A percentile compares a stretch with the other conserved stretches of the same genome.
Conservation (phyloP, 108 stramenopile species). For the Cyclotella cryptica region DNA sequence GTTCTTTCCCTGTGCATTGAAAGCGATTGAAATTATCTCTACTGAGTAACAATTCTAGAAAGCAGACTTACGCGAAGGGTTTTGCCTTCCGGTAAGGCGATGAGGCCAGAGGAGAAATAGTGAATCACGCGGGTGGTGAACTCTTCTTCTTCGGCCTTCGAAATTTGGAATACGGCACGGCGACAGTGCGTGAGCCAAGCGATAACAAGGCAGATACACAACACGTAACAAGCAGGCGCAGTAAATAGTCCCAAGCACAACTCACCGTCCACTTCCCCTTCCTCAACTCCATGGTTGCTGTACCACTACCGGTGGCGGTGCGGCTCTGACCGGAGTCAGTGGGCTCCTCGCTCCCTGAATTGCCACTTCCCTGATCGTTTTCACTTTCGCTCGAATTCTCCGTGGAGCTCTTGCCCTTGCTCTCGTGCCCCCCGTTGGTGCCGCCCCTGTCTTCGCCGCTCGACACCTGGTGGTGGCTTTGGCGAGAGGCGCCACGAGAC, state of each 20-base stretch:
- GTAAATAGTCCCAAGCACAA: background rate
- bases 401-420: background rate
- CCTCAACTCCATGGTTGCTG: slow-evolving; percentile 34
- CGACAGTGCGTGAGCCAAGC: background rate
- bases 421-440: background rate
- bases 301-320: background rate
- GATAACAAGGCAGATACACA: background rate
- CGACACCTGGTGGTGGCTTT: background rate
- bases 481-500: slow-evolving; percentile 11
- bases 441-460: slow-evolving; percentile 1
- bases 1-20: too few species aligned
- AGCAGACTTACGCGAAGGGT: slow-evolving; percentile 68
- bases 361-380: background rate
- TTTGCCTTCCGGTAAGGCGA: slow-evolving; percentile 90
- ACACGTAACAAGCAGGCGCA: background rate
- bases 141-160: slow-evolving; percentile 87
- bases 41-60: too few species aligned
- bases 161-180: slow-evolving; percentile 1
- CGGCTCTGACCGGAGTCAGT: background rate
- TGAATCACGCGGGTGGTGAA: slow-evolving; percentile 93
- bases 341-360: background rate
- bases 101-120: slow-evolving; percentile 88
- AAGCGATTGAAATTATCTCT: too few species aligned
- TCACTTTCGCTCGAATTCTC: slow-evolving; percentile 1
- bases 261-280: slow-evolving; percentile 91